These are phyloP conservation scores for Metschnikowia chrysomelidarum DNA, from an alignment of 805 yeast genomes.

Conservation along the genomic window DNA sequence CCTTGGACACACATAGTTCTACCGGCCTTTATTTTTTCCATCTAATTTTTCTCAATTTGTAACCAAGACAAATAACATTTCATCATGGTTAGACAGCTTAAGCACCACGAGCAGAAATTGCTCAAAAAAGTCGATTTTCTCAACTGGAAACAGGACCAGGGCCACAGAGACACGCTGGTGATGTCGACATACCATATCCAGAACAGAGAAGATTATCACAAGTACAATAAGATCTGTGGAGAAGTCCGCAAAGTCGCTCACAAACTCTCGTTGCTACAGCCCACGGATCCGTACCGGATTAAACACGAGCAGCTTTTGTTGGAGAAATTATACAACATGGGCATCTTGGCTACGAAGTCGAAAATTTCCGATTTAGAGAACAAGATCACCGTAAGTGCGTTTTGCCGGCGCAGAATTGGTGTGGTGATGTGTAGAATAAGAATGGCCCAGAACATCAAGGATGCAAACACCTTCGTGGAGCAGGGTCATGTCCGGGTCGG, in stretches of 20 bases:
- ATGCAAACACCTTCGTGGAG: conserved; percentile 89
- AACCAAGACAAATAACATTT: too few species aligned
- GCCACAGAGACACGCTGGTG: conserved; percentile 94
- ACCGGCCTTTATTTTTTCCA: too few species aligned
- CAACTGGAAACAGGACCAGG: conserved; percentile 95
- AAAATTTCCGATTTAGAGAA: conserved; percentile 92
- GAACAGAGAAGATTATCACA: conserved; percentile 93
- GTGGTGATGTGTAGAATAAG: conserved; percentile 91
- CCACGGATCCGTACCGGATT: conserved; percentile 81
- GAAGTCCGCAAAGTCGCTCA: conserved; percentile 84
- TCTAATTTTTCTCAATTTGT: too few species aligned
- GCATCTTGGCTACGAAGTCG: conserved; percentile 80
- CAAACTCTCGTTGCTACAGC: conserved; percentile 77
- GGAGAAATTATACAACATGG: conserved; percentile 88
- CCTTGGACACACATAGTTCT: too few species aligned
- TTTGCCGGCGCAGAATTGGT: conserved; percentile 89
- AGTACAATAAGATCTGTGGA: conserved; percentile 92
- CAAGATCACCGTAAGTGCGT: conserved; percentile 85
- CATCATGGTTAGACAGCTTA: conserved; percentile 66
- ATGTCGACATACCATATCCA: conserved; percentile 94
- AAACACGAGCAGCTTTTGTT: conserved; percentile 86
- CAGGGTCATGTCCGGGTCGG: conserved; percentile 99
- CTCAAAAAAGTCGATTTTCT: conserved; percentile 94
- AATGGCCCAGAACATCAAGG: conserved; percentile 87
- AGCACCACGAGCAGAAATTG: conserved; percentile 93